Evolutionary conservation across 108 stramenopile species (phyloP), one percentile per base, ranked within the genome.

Genomic region (Nitzschia sp.): DNA sequence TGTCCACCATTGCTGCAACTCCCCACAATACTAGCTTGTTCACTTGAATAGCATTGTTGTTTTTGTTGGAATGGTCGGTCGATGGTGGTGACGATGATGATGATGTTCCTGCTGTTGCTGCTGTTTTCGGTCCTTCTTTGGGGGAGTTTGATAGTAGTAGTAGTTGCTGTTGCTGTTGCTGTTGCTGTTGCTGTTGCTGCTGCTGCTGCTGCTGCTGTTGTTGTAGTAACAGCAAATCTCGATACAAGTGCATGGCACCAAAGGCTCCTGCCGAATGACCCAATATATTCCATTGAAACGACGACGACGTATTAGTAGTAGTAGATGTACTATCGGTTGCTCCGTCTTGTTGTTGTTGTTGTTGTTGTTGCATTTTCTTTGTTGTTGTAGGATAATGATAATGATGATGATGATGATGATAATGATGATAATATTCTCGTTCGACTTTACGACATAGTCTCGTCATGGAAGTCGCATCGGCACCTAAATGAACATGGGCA

Each of bases 221-320:
- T 34, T 66, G 54, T 53, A 0, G 19, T 53, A n/a, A 11, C 2
- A 53, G 25, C 3, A 73, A 61, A 29, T 73, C 34, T 1, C 47
- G 8, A 28, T 53, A 53, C 48, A 75, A 32, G 28, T 70, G 47
- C 53, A 64, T 68, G 4, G 73, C 73, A 17, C 62, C 75, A 62
- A 80, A 80, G 19, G 63, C 28, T 56, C 79, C 79, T 69, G 75
- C 45, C 27, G 73, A 75, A 66, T 80, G 79, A 19, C 79, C 79
- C 68, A 71, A 36, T 5, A 80, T n/a, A 30, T 31, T 58, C 69
- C 69, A 80, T 47, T 64, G 26, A 16, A 65, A 29, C 8, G n/a
- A 1, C 52, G 19, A 55, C n/a, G n/a, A n/a, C n/a, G n/a, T n/a
- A n/a, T n/a, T n/a, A n/a, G n/a, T n/a, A n/a, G n/a, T n/a, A n/a